phyloP scores from a whole-genome alignment of 345 rosid genomes.

The Ricinus communis region DNA sequence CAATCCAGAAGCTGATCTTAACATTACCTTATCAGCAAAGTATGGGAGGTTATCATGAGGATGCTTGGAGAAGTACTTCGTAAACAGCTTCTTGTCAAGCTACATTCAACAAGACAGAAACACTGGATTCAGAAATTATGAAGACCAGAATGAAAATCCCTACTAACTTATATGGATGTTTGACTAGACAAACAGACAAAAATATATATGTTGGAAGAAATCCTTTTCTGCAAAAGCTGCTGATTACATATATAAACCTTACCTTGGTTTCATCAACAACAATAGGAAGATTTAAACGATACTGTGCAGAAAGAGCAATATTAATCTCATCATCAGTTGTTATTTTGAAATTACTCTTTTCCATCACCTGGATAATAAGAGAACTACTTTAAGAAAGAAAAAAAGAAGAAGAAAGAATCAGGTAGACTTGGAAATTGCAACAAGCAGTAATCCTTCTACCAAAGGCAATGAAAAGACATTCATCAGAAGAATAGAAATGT shows the following conservation, averaged over 20 bases:
- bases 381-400: neutral
- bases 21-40: slow-evolving; percentile 65
- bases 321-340: slow-evolving; percentile 58
- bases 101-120: slow-evolving; percentile 30
- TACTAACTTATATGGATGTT: too few relatives aligned
- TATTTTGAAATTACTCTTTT: slow-evolving; percentile 73
- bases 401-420: too few relatives aligned
- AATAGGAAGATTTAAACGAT: slow-evolving; percentile 77
- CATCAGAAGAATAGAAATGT: too few relatives aligned
- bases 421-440: too few relatives aligned
- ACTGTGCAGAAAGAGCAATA: slow-evolving; percentile 67
- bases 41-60: slow-evolving; percentile 63
- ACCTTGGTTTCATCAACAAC: slow-evolving; percentile 70
- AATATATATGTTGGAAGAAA: too few relatives aligned
- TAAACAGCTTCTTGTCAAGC: slow-evolving; percentile 65
- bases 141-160: too few relatives aligned
- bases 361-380: slow-evolving; percentile 53
- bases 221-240: too few relatives aligned
- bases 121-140: neutral
- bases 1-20: neutral
- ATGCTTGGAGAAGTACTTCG: slow-evolving; percentile 51
- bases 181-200: too few relatives aligned
- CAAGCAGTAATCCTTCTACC: too few relatives aligned
- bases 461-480: too few relatives aligned
- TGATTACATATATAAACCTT: neutral